phyloP scores from a whole-genome alignment of 2,329 filamentous ascomycete genomes.

The Podosphaera aphanis region DNA sequence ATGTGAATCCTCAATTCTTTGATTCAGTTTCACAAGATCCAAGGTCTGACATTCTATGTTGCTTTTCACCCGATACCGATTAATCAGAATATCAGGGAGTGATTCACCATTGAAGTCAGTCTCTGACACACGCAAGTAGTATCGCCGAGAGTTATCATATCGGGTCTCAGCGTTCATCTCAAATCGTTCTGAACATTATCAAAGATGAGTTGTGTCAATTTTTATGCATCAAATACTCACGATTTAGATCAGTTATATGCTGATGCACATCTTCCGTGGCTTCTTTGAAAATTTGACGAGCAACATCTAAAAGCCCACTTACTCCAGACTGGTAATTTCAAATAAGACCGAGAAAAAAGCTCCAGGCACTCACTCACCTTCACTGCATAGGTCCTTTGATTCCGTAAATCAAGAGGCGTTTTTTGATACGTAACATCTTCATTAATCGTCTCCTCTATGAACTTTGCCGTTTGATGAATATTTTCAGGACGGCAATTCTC shows the following conservation, averaged over 20 bases:
- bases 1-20: slow-evolving; percentile 55
- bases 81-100: slow-evolving; percentile 53
- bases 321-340: slow-evolving; percentile 38
- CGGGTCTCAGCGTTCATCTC: slow-evolving; percentile 41
- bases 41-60: slow-evolving; percentile 72
- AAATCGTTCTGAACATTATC: slow-evolving; percentile 16
- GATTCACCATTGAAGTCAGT: slow-evolving; percentile 35
- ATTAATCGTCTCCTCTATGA: slow-evolving; percentile 53
- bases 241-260: slow-evolving; percentile 42
- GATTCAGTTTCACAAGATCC: slow-evolving; percentile 57
- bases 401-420: slow-evolving; percentile 61
- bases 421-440: slow-evolving; percentile 58
- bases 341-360: slow-evolving; percentile 3
- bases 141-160: slow-evolving; percentile 56
- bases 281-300: slow-evolving; percentile 74
- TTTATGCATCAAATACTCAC: slow-evolving; percentile 20
- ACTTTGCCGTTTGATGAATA: slow-evolving; percentile 32
- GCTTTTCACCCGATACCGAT: slow-evolving; percentile 48
- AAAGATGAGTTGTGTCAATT: not conserved
- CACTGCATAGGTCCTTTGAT: slow-evolving; percentile 77
- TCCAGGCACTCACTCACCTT: slow-evolving; percentile 38
- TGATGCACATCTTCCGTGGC: slow-evolving; percentile 54
- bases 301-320: slow-evolving; percentile 69
- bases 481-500: slow-evolving; percentile 43
- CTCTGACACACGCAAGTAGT: slow-evolving; percentile 46